These are phyloP conservation scores for Yamadazyma jaroonii DNA, from an alignment of 1,139 yeast genomes.

Conservation along the genomic window DNA sequence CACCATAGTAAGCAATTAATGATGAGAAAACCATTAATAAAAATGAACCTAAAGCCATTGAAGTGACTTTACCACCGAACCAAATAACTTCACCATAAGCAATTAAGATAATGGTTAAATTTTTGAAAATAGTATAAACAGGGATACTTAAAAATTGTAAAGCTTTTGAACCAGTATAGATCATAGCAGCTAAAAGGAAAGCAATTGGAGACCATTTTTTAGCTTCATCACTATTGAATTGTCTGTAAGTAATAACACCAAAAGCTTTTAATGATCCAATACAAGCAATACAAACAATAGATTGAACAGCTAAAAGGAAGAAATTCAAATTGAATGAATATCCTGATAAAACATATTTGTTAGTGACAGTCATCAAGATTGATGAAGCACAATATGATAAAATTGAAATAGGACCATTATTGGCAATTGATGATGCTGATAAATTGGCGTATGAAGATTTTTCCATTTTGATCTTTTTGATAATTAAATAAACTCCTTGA, in stretches of 20 bases:
- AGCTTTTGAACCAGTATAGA: conserved; percentile 95
- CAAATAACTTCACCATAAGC: conserved; percentile 98
- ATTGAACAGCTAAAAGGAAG: conserved; percentile 78
- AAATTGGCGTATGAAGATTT: conserved; percentile 22
- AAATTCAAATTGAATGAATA: conserved; percentile 81
- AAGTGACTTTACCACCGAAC: conserved; percentile 91
- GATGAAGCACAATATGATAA: conserved; percentile 88
- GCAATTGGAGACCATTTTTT: conserved; percentile 96
- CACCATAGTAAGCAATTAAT: conserved; percentile 92
- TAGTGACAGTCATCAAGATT: conserved; percentile 96
- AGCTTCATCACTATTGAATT: conserved; percentile 82
- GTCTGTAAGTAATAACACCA: conserved; percentile 82
- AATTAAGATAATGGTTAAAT: conserved; percentile 90
- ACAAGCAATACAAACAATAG: conserved; percentile 74
- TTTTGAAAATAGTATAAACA: conserved; percentile 95
- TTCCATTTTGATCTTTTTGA: conserved; percentile 26
- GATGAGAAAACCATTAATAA: conserved; percentile 90
- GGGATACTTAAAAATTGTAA: conserved; percentile 89
- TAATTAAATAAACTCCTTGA: conserved; percentile 33
- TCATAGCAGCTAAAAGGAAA: conserved; percentile 83
- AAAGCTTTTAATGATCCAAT: conserved; percentile 68
- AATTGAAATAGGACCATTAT: conserved; percentile 86
- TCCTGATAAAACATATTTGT: conserved; percentile 88
- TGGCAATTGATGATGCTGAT: conserved; percentile 46
- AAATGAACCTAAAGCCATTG: conserved; percentile 89